Evolutionary conservation across 306 rosid species (phyloP).

Genomic region (Arachis stenosperma): DNA sequence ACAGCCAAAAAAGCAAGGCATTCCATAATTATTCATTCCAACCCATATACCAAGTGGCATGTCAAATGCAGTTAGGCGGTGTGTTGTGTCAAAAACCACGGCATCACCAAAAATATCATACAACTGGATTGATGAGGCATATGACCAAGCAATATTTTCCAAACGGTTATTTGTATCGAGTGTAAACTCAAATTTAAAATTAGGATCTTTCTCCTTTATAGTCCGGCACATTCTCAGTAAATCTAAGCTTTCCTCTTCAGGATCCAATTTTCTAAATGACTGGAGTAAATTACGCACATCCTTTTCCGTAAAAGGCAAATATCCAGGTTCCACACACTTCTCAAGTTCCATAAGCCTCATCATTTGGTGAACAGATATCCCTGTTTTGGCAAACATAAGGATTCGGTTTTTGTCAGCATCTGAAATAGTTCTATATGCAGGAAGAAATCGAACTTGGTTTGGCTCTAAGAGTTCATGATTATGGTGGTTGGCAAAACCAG

Average conservation of each 20-base stretch:
- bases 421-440: slow-evolving; percentile 90
- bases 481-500: slow-evolving; percentile 92
- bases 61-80: slow-evolving; percentile 86
- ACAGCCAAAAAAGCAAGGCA: slow-evolving; percentile 98
- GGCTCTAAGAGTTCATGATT: slow-evolving; percentile 94
- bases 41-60: slow-evolving; percentile 98
- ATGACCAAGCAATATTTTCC: slow-evolving; percentile 94
- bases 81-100: slow-evolving; percentile 92
- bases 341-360: slow-evolving; percentile 97
- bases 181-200: slow-evolving; percentile 86
- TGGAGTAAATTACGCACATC: slow-evolving; percentile 93
- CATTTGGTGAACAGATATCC: slow-evolving; percentile 98
- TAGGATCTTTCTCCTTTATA: slow-evolving; percentile 85
- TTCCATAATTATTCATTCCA: slow-evolving; percentile 93
- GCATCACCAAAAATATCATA: slow-evolving; percentile 91
- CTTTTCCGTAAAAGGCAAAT: slow-evolving; percentile 93
- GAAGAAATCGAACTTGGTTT: slow-evolving; percentile 97
- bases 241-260: slow-evolving; percentile 87
- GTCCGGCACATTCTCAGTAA: slow-evolving; percentile 87
- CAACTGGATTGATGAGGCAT: slow-evolving; percentile 83
- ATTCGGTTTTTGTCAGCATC: slow-evolving; percentile 85
- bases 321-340: slow-evolving; percentile 92
- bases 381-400: slow-evolving; percentile 93
- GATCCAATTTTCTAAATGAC: slow-evolving; percentile 85
- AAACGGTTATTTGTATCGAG: slow-evolving; percentile 73